Evolutionary conservation across 805 yeast genomes (phyloP).

Genomic region (Candida easanensis): DNA sequence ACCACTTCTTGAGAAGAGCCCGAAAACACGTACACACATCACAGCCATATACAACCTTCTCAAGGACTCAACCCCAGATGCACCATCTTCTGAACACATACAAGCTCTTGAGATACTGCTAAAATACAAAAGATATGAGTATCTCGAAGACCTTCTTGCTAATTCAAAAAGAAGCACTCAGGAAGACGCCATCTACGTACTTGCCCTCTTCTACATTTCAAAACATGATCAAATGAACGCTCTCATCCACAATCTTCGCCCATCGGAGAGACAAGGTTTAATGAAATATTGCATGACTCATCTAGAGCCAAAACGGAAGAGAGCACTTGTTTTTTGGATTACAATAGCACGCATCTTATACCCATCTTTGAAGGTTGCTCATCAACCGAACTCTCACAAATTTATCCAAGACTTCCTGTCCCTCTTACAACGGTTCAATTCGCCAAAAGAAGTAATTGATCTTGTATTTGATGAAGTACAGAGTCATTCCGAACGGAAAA

Average conservation of each 20-base stretch:
- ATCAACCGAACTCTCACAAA: background rate
- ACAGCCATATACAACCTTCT: conserved; percentile 5
- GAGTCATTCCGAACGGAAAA: background rate
- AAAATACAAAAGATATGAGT: conserved; percentile 11
- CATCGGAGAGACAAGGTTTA: background rate
- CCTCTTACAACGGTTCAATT: background rate
- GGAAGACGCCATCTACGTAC: no score
- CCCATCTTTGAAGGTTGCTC: background rate
- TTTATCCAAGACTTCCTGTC: background rate
- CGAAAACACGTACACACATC: no score
- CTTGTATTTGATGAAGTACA: background rate
- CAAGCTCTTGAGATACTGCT: conserved; percentile 9
- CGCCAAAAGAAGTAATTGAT: background rate
- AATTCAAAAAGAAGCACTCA: conserved; percentile 1
- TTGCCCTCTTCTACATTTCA: no score
- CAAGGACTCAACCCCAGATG: background rate
- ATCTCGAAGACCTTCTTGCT: conserved; percentile 4
- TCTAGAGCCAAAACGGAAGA: background rate
- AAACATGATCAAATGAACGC: no score
- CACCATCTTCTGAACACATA: background rate
- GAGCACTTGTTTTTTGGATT: background rate
- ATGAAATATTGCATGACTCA: background rate
- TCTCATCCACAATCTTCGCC: no score
- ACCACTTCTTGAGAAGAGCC: no score
- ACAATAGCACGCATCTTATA: background rate